Base-by-base conservation (phyloP, 2,329 filamentous ascomycete species). In the Ophiosphaerella korrae region DNA sequence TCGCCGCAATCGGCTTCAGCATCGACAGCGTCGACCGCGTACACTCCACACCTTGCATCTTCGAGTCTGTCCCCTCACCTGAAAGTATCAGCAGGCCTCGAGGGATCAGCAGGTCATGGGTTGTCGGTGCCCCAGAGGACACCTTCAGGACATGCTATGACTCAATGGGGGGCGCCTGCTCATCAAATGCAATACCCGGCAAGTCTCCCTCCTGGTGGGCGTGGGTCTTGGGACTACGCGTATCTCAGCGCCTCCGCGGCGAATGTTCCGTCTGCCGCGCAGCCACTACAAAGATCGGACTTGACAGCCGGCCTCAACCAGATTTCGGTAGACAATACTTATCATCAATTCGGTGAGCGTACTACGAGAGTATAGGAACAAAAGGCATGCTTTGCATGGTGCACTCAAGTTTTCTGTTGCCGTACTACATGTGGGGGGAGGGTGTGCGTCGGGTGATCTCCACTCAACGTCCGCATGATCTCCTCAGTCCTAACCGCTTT, bases 1-100 rank as follows among this genome's bases (percentile, higher is more conserved):
- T 82, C 80, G 39, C 79, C 80, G 5, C 78, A 76, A 60, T 81
- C 79, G 36, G 71, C 76, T 18, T 55, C 77, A 14, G 77, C 77
- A 43, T 76, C 77, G 34, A 72, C 73, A 34, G 72, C 74, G 13
- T 73, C 78, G 11, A 75, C 68, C 49, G 70, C 68, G 34, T 82
- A 82, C 62, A 72, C 73, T 41, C 62, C 73, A 13, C 71, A 65
- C 50, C 67, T 80, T 55, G 68, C 72, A 36, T 74, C 76, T 4
- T 73, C 77, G 14, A 72, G 72, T 32, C 74, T 80, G 43, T 78
- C 78, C n/a, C 74, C 79, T 14, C 73, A 76, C 41, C 61, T 77
- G 38, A 72, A 68, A 45, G 55, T 67, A 68, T 73, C 71, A 73
- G 70, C 70, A 64, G 72, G 70, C 36, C 63, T 73, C 14, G 69